Evolutionary conservation across 75 land plant genomes (phyloP).

Genomic region (Chamaecyparis obtusa): DNA sequence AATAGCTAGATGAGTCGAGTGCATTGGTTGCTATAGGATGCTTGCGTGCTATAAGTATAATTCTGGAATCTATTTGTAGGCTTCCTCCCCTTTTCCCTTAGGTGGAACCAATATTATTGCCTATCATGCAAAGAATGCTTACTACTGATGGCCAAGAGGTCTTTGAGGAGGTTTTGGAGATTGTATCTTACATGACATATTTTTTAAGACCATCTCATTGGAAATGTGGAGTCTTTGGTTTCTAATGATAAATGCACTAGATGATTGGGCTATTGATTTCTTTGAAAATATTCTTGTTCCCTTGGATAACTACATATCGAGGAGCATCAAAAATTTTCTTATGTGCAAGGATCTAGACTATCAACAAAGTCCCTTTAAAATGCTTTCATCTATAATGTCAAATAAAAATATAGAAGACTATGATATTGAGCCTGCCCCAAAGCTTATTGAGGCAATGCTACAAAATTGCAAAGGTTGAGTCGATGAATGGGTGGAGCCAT

Average conservation of each 20-base stretch:
- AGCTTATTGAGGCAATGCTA: constrained; percentile 91
- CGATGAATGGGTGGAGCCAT: constrained; percentile 98
- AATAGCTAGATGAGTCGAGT: constrained; percentile 95
- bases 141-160: constrained; percentile 99
- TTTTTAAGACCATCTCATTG: constrained; percentile 87
- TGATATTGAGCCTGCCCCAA: constrained; percentile 97
- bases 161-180: constrained; percentile 97
- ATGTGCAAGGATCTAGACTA: constrained; percentile 94
- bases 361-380: constrained; percentile 90
- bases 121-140: constrained; percentile 94
- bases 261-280: constrained; percentile 96
- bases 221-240: constrained; percentile 99
- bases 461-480: constrained; percentile 98
- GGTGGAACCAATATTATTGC: constrained; percentile 87
- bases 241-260: constrained; percentile 82
- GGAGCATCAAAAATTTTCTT: constrained; percentile 90
- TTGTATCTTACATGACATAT: constrained; percentile 97
- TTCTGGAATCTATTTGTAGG: constrained; percentile 93
- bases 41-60: constrained; percentile 98
- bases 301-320: constrained; percentile 94
- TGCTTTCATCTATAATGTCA: constrained; percentile 79
- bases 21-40: constrained; percentile 99
- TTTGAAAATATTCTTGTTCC: constrained; percentile 97
- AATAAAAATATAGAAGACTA: constrained; percentile 83
- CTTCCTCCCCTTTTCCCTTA: constrained; percentile 89